phyloP scores from a whole-genome alignment of 768 basidiomycete genomes.

The Kwoniella botswanensis region DNA sequence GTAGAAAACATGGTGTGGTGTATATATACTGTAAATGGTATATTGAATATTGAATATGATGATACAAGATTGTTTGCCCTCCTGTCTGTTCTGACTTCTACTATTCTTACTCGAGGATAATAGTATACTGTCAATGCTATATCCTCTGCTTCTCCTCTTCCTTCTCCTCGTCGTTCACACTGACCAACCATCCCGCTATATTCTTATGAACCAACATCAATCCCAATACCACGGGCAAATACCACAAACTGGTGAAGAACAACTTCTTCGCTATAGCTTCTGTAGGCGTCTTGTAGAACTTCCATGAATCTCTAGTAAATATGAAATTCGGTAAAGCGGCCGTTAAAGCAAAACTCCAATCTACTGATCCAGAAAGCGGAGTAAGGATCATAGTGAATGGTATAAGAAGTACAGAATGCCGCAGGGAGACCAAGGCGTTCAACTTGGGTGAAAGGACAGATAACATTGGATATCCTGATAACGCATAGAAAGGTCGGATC shows the following conservation, averaged over 20 bases:
- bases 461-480: slow-evolving; percentile 93
- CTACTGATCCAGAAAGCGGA: slow-evolving; percentile 91
- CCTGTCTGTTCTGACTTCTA: not conserved
- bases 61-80: not conserved
- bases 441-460: slow-evolving; percentile 75
- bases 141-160: not conserved
- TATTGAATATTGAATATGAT: slow-evolving; percentile 1
- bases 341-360: slow-evolving; percentile 82
- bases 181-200: slow-evolving; percentile 57
- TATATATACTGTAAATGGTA: not conserved
- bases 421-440: slow-evolving; percentile 82
- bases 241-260: slow-evolving; percentile 85
- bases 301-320: slow-evolving; percentile 70
- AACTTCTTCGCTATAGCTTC: slow-evolving; percentile 68
- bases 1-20: no score
- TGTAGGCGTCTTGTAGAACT: slow-evolving; percentile 71
- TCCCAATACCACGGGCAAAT: slow-evolving; percentile 83
- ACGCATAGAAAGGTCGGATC: slow-evolving; percentile 83
- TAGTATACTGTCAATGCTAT: not conserved
- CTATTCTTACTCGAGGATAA: not conserved
- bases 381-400: slow-evolving; percentile 79
- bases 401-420: slow-evolving; percentile 72
- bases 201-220: slow-evolving; percentile 96
- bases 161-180: not conserved
- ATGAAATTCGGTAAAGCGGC: slow-evolving; percentile 76